Base-by-base conservation (phyloP, 176 grass and related monocot genomes). In the Eragrostis nindensis region DNA sequence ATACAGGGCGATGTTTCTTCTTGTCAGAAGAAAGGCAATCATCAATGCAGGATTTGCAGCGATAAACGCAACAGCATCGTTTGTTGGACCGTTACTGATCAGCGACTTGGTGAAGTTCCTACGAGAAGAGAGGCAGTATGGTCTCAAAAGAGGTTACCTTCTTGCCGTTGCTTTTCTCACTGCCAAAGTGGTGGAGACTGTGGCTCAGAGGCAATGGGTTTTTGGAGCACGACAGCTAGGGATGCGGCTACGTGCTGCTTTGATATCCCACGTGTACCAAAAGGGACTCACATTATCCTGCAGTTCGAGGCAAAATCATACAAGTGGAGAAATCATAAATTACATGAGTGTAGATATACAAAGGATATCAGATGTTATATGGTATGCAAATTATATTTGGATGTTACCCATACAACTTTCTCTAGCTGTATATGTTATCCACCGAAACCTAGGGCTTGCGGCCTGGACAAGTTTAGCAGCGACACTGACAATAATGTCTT, bases 331-430 rank as follows among this genome's bases (percentile, higher is more conserved):
- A 74, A 95, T 99, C 57, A 99, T 99, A 85, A 99, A 99, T 79
- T 93, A 93, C 66, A 95, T 99, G 92, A 94, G 92, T 80, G 96
- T 99, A 21, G 96, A 99, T 90, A 86, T 99, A 77, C 96, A 95
- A 79, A 91, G 92, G 82, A 93, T 99, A 90, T 86, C 92, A 18
- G 92, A 95, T 82, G 75, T 90, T 67, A 71, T 99, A 66, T 95
- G 92, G 96, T 99, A 90, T 77, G 78, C 75, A 75, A 99, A 95
- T 76, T 86, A 91, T 40, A 87, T 99, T 61, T 95, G 92, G 92
- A 99, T 99, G 96, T 61, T 99, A 53, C 96, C 96, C 0, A 83
- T 99, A 86, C 92, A 99, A 75, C 74, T 99, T 49, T 88, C 79
- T 25, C 78, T 99, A 67, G 96, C 92, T 71, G 73, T 93, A 5